Conservation (phyloP, 495 filamentous ascomycete species). For the Penicillium antarcticum region DNA sequence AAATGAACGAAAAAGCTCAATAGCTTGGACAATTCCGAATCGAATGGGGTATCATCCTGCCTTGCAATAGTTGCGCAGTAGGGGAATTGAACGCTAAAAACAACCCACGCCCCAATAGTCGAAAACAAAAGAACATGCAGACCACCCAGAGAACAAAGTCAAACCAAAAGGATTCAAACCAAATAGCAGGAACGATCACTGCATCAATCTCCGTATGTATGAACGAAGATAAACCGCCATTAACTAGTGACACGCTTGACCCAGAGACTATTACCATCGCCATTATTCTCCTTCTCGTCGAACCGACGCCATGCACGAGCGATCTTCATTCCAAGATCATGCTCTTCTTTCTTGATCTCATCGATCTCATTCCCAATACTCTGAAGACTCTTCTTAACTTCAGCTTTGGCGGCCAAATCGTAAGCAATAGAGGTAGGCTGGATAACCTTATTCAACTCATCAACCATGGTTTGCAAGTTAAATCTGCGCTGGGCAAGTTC, state of each 20-base stretch:
- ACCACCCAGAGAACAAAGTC: background rate
- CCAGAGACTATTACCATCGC: slow-evolving; percentile 75
- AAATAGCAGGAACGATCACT: background rate
- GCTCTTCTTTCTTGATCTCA: slow-evolving; percentile 75
- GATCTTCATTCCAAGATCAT: slow-evolving; percentile 81
- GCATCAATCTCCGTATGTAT: background rate
- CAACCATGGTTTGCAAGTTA: slow-evolving; percentile 69
- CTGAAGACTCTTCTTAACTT: slow-evolving; percentile 70
- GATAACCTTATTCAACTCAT: slow-evolving; percentile 64
- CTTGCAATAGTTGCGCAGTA: background rate
- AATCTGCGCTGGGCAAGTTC: slow-evolving; percentile 61
- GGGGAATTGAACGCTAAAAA: slow-evolving; percentile 7
- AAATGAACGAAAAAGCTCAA: background rate
- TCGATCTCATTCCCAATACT: slow-evolving; percentile 69
- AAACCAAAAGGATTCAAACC: background rate
- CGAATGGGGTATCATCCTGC: slow-evolving; percentile 6
- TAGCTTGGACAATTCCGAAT: background rate
- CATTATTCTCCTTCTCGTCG: slow-evolving; percentile 67
- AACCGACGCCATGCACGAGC: slow-evolving; percentile 75
- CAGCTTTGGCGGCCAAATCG: slow-evolving; percentile 56
- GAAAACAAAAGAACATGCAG: background rate
- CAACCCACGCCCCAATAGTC: background rate
- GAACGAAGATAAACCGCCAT: background rate
- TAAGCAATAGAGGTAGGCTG: slow-evolving; percentile 56
- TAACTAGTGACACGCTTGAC: slow-evolving; percentile 65